Percentiles rank a stretch among this genome's conserved stretches.
These are phyloP conservation scores for Chlorociboria aeruginascens DNA, from an alignment of 495 filamentous ascomycete species.

Conservation along the genomic window DNA sequence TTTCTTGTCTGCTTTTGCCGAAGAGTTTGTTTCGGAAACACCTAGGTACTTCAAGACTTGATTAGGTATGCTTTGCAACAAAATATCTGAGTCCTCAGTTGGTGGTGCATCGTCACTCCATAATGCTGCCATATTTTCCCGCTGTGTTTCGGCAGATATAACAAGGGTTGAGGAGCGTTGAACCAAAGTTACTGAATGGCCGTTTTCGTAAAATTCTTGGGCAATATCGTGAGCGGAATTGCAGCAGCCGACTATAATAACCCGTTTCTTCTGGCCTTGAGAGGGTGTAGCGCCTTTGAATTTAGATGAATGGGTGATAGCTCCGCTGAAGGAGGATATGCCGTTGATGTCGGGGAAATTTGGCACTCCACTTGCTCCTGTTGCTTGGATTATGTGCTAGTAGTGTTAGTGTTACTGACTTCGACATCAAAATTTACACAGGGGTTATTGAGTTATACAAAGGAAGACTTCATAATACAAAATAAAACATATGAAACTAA, in stretches of 20 bases:
- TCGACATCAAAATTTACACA: neutral
- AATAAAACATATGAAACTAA: neutral
- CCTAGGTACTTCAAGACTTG: constrained; percentile 36
- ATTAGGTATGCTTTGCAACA: constrained; percentile 36
- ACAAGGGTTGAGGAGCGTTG: constrained; percentile 69
- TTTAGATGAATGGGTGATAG: constrained; percentile 59
- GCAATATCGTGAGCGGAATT: constrained; percentile 78
- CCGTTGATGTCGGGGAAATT: constrained; percentile 36
- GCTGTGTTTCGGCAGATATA: constrained; percentile 41
- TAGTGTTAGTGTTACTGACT: neutral
- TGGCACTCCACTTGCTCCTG: constrained; percentile 54
- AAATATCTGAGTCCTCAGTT: constrained; percentile 51
- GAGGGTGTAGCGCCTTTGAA: constrained; percentile 37
- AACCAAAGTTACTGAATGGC: constrained; percentile 74
- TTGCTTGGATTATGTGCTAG: constrained; percentile 49
- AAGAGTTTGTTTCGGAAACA: constrained; percentile 33
- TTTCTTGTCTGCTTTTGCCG: constrained; percentile 34
- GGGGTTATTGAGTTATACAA: too few species aligned
- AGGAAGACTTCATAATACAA: too few species aligned
- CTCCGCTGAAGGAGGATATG: constrained; percentile 44
- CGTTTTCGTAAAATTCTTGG: constrained; percentile 70
- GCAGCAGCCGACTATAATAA: constrained; percentile 65
- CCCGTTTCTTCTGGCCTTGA: constrained; percentile 44
- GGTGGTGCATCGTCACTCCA: constrained; percentile 53
- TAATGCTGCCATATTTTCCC: constrained; percentile 21